A percentile compares a stretch with the other conserved stretches of the same genome.
Evolutionary conservation across 2,329 filamentous ascomycete genomes (phyloP).

Genomic region (Fusarium staphyleae): DNA sequence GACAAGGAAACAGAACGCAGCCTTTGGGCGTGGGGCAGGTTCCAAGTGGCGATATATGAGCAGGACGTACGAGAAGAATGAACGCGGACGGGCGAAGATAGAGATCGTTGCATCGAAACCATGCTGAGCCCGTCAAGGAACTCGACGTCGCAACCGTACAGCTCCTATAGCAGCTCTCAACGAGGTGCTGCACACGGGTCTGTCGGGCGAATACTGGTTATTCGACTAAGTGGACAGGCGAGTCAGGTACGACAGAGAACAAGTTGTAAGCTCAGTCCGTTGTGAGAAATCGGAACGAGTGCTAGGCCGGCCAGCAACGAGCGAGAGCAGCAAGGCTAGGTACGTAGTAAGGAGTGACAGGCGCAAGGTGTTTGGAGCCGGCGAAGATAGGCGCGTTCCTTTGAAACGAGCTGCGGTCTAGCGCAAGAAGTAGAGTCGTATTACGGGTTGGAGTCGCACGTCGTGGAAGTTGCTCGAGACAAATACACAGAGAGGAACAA

Average conservation of each 20-base stretch:
- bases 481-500: conserved; percentile 17
- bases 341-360: conserved; percentile 24
- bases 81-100: conserved; percentile 67
- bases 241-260: neutral
- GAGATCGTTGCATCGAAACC: conserved; percentile 68
- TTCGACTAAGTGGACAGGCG: conserved; percentile 10
- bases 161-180: conserved; percentile 45
- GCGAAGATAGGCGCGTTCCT: conserved; percentile 24
- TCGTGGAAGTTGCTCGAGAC: conserved; percentile 12
- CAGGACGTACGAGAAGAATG: conserved; percentile 65
- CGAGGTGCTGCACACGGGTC: conserved; percentile 38
- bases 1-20: conserved; percentile 18
- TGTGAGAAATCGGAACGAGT: conserved; percentile 17
- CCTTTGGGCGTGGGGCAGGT: neutral
- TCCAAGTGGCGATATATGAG: conserved; percentile 22
- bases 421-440: conserved; percentile 25
- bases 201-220: conserved; percentile 24
- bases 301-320: conserved; percentile 34
- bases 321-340: conserved; percentile 5
- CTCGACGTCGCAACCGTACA: conserved; percentile 44
- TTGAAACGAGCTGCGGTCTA: conserved; percentile 12
- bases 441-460: conserved; percentile 32
- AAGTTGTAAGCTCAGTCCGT: conserved; percentile 17
- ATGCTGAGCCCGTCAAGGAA: conserved; percentile 59
- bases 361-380: conserved; percentile 22